Evolutionary conservation across 495 filamentous ascomycete genomes (phyloP), one percentile per base, ranked within the genome.

Genomic region (Penicilliopsis zonata): DNA sequence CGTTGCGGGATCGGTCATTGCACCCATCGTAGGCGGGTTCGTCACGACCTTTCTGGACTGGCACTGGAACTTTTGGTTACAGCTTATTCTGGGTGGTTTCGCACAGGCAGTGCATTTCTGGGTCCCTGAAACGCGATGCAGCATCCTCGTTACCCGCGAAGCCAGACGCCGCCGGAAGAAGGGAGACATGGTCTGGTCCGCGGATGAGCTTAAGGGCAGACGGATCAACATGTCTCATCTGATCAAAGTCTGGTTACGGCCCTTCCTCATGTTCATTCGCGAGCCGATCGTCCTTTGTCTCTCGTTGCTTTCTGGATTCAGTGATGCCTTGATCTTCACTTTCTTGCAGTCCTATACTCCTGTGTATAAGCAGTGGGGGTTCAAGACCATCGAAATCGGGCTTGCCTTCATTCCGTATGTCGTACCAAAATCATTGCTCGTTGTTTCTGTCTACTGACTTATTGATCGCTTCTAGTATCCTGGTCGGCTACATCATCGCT

Each of bases 1-100:
- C 2, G 78, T 82, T 14, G 72, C 70, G 30, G 78, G 78, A 8
- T 78, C 78, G 0, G 63, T 77, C 23, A 52, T 84, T 5, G 82
- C 80, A 2, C 77, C 82, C 1, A 70, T 86, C 31, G 57, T 84
- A 21, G 82, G 82, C 33, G 81, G 80, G 12, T 83, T 83, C 43
- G 60, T 79, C 32, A 67, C 78, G 35, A 51, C 57, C 5, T 66
- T 63, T 38, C 53, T 76, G 9, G 43, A 50, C 13, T 83, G 76
- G 79, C 59, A 58, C 21, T 86, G 81, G 82, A 69, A 57, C 20
- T 76, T 81, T 47, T 83, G 77, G 78, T 69, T 83, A 35, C 76
- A 82, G 43, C 61, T 84, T 29, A 76, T 82, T 31, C 65, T 82
- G 23, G 78, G 80, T 13, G 72, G 59, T 2, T 49, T 58, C 28